Base-by-base conservation (phyloP, 1,139 yeast genomes). In the Blastobotrys buckinghamii region DNA sequence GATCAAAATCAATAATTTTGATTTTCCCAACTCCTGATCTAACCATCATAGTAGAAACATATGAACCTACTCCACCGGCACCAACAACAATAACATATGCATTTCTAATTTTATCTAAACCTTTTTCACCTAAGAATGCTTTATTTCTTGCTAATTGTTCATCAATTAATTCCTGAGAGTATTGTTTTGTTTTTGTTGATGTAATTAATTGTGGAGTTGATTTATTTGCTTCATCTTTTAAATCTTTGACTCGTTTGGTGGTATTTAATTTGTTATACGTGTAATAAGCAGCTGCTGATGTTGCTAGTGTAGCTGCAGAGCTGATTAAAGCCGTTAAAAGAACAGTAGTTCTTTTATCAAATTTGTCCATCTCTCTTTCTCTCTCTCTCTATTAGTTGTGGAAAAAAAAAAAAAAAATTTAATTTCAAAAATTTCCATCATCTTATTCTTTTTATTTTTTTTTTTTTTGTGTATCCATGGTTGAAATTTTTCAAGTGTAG, bases 41-140 rank as follows among this genome's bases (percentile, higher is more conserved):
- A 1, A 86, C 86, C 51, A 92, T 74, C 88, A 94, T 88, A 2
- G 96, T 84, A 7, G 89, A 84, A 10, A 84, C 96, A 94, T 96
- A 90, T 0, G 97, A 89, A 1, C 98, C 98, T 33, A 92, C 98
- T 42, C 98, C 98, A 47, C 98, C 98, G 9, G 92, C 95, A 27
- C 98, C 98, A n/a, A 92, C 96, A 16, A 92, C 85, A 2, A 88
- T 84, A 2, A 92, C 78, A 52, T 79, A 76, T 59, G 88, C 83
- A n/a, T 73, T 67, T 50, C 96, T 79, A 19, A 92, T 78, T 53
- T 79, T 79, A n/a, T 69, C 66, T 79, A 88, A 81, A 1, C 97
- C 97, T 17, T 82, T 84, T 45, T 83, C 85, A 2, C 96, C 89
- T 33, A 92, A 72, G 62, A 92, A 92, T 1, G 96, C 96, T 63